Base-by-base conservation (phyloP, 768 basidiomycete species). In the Glaciozyma antarctica region DNA sequence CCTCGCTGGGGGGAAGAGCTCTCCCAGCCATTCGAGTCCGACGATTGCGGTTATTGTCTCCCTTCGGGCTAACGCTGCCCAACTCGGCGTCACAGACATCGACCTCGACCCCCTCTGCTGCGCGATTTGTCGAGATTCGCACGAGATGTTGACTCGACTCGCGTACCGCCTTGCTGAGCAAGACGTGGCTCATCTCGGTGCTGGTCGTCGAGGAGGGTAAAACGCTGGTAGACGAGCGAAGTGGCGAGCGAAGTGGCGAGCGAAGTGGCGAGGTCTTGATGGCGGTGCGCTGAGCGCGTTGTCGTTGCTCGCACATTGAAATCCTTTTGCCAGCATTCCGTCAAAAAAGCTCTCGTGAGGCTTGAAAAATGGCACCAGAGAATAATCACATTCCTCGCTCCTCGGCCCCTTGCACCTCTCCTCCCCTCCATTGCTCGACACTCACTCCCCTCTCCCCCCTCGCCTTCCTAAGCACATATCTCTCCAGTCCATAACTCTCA, bases 401-500 rank as follows among this genome's bases (percentile, higher is more conserved):
- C 5, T 54, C 30, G 19, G 38, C 41, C 85, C 86, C 89, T 2
- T 85, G 86, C 17, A 87, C 84, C 30, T 88, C 85, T 7, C 81
- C 82, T 9, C 82, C 81, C 5, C 76, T 76, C 74, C 84, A 94
- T 0, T 81, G 79, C 63, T 83, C 80, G 15, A 94, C 78, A 2
- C 77, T 76, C 12, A 94, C 77, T 6, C 79, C 77, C 9, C 73
- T 77, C 66, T 83, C 80, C 2, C 90, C 91, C 52, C 76, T 76
- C 6, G 64, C 64, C 77, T 94, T 98, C 58, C 80, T 77, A 45
- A 97, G 76, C 13, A 84, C 79, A 73, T 88, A 83, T 17, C 93
- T 82, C 74, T 90, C 87, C 7, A 95, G 79, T 19, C 80, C 77
- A 75, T 92, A 95, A 15, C 82, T 77, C 71, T 91, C 87, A 75